Base-by-base conservation (phyloP, 371 early-diverging fungal species). In the Mucor sp. region DNA sequence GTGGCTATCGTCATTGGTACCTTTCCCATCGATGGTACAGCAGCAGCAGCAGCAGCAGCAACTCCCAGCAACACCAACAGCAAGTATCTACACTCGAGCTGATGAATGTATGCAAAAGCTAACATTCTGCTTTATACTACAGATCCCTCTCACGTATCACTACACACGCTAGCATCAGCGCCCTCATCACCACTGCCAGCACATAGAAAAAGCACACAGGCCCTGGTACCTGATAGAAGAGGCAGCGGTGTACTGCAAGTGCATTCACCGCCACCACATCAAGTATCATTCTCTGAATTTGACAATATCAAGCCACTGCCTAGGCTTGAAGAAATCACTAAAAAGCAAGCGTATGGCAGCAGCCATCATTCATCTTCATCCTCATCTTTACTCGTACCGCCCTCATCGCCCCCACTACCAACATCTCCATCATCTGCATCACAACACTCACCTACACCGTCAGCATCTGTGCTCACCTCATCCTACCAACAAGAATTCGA, bases 1-100 rank as follows among this genome's bases (percentile, higher is more conserved):
- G 48, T 44, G 33, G 21, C 37, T 25, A 68, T 71, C 39, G 61
- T 71, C 23, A 35, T 71, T 39, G 72, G 72, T 2, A 67, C 67
- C 28, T 56, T 55, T 44, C 43, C 55, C 27, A 33, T 19, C 17
- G 39, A 57, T n/a, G 21, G 3, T 19, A 39, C 30, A 27, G 12
- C 30, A 27, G 21, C 23, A 23, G 1, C 15, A 50, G 28, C 30
- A 27, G 12, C 30, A 27, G 21, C 23, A 23, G 1, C 15, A 50
- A 4, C 21, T 15, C 4, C 14, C 39, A 56, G 53, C 25, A 14
- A n/a, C 44, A 57, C 8, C 57, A 35, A n/a, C 44, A 57, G 17
- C 57, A 35, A 57, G 57, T 28, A 23, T 50, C 25, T 50, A 23
- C 12, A 23, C 2, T 21, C 50, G 21, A 21, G 35, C n/a, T 62